A percentile compares a stretch with the other conserved stretches of the same genome.
These are phyloP conservation scores for Fraxinus greggii DNA, from an alignment of 305 asterid genomes.

Conservation along the genomic window DNA sequence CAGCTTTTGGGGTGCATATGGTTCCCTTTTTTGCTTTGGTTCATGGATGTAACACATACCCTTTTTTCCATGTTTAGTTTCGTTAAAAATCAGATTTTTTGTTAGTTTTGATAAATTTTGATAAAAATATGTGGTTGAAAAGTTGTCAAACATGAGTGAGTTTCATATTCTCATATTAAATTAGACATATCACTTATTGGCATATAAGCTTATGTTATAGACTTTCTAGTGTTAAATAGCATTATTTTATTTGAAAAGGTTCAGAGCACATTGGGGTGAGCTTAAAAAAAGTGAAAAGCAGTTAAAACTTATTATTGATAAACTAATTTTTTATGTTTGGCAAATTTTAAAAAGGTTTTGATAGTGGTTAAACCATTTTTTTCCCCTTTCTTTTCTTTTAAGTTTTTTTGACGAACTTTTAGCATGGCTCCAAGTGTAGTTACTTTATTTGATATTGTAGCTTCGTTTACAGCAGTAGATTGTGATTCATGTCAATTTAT, in stretches of 20 bases:
- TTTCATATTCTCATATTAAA: too few relatives aligned
- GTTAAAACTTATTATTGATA: neutral
- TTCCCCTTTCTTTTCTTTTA: too few relatives aligned
- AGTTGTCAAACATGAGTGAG: too few relatives aligned
- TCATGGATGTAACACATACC: constrained; percentile 56
- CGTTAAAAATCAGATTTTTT: neutral
- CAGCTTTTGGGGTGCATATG: constrained; percentile 60
- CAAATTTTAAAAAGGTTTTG: neutral
- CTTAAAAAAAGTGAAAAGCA: too few relatives aligned
- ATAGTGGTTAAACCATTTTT: too few relatives aligned
- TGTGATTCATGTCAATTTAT: neutral
- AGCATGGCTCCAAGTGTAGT: too few relatives aligned
- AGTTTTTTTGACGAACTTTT: neutral
- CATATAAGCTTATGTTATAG: too few relatives aligned
- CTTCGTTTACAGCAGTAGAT: neutral
- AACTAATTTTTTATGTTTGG: neutral
- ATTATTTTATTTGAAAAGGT: constrained; percentile 3
- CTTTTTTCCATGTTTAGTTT: neutral
- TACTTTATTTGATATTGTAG: neutral
- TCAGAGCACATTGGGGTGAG: neutral
- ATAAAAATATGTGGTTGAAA: too few relatives aligned
- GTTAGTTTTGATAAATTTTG: too few relatives aligned
- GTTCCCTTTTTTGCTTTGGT: constrained; percentile 51
- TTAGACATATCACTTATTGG: too few relatives aligned
- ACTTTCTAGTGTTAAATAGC: too few relatives aligned